Evolutionary conservation across 192 early-diverging fungal species (phyloP), one percentile per base, ranked within the genome.

Genomic region (Coemansia sp.): DNA sequence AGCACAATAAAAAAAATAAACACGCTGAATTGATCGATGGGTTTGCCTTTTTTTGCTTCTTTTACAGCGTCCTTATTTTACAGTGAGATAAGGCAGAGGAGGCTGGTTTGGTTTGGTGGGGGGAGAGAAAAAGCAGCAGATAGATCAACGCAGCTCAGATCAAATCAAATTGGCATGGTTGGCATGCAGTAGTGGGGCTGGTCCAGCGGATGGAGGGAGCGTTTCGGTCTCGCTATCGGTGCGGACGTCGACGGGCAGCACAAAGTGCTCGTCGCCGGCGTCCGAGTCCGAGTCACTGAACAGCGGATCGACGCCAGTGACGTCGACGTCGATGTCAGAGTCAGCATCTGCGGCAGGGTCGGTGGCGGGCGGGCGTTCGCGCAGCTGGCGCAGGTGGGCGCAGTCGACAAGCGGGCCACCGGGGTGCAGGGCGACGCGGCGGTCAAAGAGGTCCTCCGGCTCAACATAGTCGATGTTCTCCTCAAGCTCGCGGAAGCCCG

Each of bases 401-500:
- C 45, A 69, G 46, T 69, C 64, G 3, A 69, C 57, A 4, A 58
- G n/a, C 10, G 19, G 8, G 19, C 67, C 64, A 11, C 45, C 37
- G 0, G 24, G 35, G n/a, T n/a, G n/a, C 3, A 29, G 51, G 3
- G 58, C 34, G 10, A 76, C 23, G 9, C 42, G 46, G 23, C 62
- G 58, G 60, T 99, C 96, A 71, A 96, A 99, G 57, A 91, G 90
- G 50, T 95, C 91, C 52, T 99, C 96, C 9, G 82, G 69, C 60
- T 99, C 96, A 40, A 85, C 76, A 64, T 95, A 96, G 45, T 95
- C 96, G 5, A 91, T 77, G 60, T 99, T 97, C 42, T 99, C 94
- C 26, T 95, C 91, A 14, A 99, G 60, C 51, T 96, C 92, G 18
- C 75, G 83, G 51, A 95, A 98, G 33, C 91, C 92, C 17, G 95